phyloP scores from a whole-genome alignment of 805 yeast species.

The Yamadazyma sp. region DNA sequence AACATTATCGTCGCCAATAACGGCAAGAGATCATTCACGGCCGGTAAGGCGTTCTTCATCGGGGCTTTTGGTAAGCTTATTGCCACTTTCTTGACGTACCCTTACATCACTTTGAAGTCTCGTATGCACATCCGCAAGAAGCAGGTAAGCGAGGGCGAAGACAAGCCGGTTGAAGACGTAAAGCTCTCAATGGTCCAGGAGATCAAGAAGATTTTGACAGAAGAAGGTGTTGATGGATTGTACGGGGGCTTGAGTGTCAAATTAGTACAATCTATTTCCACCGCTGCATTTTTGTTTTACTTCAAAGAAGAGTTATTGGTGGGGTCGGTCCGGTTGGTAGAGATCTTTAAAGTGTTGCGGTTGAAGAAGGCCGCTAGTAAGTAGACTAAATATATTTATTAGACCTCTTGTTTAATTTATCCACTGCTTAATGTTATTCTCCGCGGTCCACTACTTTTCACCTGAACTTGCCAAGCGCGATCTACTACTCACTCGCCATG shows the following conservation, averaged over 20 bases:
- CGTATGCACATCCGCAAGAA: slow-evolving; percentile 74
- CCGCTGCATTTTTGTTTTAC: slow-evolving; percentile 87
- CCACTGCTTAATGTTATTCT: too few relatives aligned
- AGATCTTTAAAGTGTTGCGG: slow-evolving; percentile 32
- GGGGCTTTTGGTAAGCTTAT: slow-evolving; percentile 89
- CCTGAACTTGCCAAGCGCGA: too few relatives aligned
- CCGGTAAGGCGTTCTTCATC: slow-evolving; percentile 76
- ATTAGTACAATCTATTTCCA: slow-evolving; percentile 76
- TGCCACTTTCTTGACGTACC: slow-evolving; percentile 89
- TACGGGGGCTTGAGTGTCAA: slow-evolving; percentile 82
- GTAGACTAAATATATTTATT: background rate
- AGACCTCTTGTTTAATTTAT: too few relatives aligned
- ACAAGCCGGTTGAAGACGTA: slow-evolving; percentile 17
- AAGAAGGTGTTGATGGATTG: slow-evolving; percentile 75
- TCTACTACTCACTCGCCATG: too few relatives aligned
- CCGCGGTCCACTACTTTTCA: too few relatives aligned
- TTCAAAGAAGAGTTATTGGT: slow-evolving; percentile 82
- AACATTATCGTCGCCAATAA: slow-evolving; percentile 58
- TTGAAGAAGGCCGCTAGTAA: slow-evolving; percentile 8
- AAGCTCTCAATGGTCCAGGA: slow-evolving; percentile 47
- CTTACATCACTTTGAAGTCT: slow-evolving; percentile 85
- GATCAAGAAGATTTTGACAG: slow-evolving; percentile 56
- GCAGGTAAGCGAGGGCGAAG: slow-evolving; percentile 17
- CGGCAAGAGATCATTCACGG: slow-evolving; percentile 51
- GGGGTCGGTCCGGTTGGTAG: slow-evolving; percentile 55